Conservation (phyloP, 164 flowering plant species). For the Aristolochia californica region DNA sequence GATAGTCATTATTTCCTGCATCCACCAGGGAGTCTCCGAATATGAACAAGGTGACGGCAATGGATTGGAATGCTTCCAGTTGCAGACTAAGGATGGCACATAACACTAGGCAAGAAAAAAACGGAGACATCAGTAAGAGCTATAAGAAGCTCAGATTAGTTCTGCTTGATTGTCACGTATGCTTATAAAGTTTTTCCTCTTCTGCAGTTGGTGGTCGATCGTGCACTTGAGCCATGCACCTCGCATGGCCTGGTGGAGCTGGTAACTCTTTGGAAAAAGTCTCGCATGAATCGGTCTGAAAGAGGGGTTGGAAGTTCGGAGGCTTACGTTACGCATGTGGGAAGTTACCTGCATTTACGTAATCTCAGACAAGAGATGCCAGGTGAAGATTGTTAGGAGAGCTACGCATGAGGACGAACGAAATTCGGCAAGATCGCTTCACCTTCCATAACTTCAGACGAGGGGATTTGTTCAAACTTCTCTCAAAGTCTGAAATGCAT, state of each 20-base stretch:
- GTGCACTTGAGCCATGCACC: conserved; percentile 6
- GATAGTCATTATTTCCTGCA: conserved; percentile 52
- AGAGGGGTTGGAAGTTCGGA: background rate
- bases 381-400: too few species aligned
- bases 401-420: too few species aligned
- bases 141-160: background rate
- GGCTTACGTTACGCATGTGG: too few species aligned
- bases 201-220: too few species aligned
- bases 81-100: conserved; percentile 1
- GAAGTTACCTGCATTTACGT: too few species aligned
- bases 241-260: conserved; percentile 10
- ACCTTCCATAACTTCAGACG: too few species aligned
- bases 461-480: too few species aligned
- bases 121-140: background rate
- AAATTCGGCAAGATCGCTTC: too few species aligned
- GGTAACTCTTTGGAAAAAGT: conserved; percentile 8
- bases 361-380: too few species aligned
- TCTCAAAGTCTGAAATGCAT: too few species aligned
- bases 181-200: background rate
- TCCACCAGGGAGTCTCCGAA: conserved; percentile 69
- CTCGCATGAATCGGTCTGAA: conserved; percentile 6
- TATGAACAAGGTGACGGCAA: conserved; percentile 29
- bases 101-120: background rate
- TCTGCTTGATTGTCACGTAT: background rate
- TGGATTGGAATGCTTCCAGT: conserved; percentile 5